phyloP scores from a whole-genome alignment of 352 stramenopile genomes.

The Globisporangium echinulatum region DNA sequence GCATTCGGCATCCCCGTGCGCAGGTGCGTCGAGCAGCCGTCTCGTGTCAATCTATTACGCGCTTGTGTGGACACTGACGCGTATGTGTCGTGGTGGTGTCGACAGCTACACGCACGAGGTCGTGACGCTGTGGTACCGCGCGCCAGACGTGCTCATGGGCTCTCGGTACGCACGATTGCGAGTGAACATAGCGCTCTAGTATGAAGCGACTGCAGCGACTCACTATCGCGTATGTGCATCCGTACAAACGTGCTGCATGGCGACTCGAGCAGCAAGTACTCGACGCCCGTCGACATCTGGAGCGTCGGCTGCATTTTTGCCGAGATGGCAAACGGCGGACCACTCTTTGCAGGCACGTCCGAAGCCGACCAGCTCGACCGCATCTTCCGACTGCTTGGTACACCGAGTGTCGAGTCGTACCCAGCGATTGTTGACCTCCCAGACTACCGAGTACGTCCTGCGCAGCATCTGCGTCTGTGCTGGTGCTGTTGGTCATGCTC shows the following conservation, averaged over 20 bases:
- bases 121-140: slow-evolving; percentile 99
- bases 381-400: slow-evolving; percentile 97
- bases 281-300: slow-evolving; percentile 99
- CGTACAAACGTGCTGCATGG: neutral
- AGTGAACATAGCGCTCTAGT: too few species aligned
- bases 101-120: slow-evolving; percentile 97
- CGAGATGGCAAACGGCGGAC: slow-evolving; percentile 91
- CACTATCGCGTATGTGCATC: neutral
- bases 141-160: slow-evolving; percentile 97
- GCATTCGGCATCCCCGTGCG: slow-evolving; percentile 99
- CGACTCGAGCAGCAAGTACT: slow-evolving; percentile 89
- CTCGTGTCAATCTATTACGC: neutral
- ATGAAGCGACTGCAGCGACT: neutral
- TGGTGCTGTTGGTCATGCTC: too few species aligned
- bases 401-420: slow-evolving; percentile 92
- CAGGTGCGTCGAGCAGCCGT: slow-evolving; percentile 34
- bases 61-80: neutral
- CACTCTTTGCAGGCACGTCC: slow-evolving; percentile 95
- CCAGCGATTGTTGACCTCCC: slow-evolving; percentile 95
- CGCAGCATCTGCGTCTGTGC: neutral
- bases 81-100: neutral
- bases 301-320: slow-evolving; percentile 98
- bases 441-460: slow-evolving; percentile 88
- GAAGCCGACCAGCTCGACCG: slow-evolving; percentile 96
- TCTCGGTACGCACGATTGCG: slow-evolving; percentile 49